A percentile compares a stretch with the other conserved stretches of the same genome.
Evolutionary conservation across 2,329 filamentous ascomycete genomes (phyloP).

Genomic region (Chrysoporthe deuterocubensis): DNA sequence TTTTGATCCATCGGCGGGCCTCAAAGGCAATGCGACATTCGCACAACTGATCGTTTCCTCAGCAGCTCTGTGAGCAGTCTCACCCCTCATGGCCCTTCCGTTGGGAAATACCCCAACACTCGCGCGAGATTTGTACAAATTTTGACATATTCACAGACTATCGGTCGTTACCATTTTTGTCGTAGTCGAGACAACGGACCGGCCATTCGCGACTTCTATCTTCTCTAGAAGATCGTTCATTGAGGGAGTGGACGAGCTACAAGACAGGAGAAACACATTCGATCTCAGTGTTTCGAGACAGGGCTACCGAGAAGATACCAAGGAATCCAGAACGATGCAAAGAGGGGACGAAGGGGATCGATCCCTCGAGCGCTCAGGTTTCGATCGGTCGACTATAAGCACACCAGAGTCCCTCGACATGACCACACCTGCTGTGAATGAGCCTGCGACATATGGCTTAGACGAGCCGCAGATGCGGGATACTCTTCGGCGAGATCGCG

Average conservation of each 20-base stretch:
- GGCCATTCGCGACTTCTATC: slow-evolving; percentile 23
- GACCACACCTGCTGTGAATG: not conserved
- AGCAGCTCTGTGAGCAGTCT: slow-evolving; percentile 16
- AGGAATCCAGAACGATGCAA: not conserved
- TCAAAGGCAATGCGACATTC: slow-evolving; percentile 23
- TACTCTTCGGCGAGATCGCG: not conserved
- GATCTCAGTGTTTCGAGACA: slow-evolving; percentile 19
- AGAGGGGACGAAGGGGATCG: not conserved
- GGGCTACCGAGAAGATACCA: not conserved
- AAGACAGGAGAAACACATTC: not conserved
- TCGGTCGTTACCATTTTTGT: slow-evolving; percentile 15
- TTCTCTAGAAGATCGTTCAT: slow-evolving; percentile 22
- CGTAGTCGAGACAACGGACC: slow-evolving; percentile 24
- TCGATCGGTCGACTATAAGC: slow-evolving; percentile 13
- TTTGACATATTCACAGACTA: slow-evolving; percentile 2
- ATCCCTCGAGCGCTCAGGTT: not conserved
- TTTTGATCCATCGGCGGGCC: not conserved
- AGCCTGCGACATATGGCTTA: not conserved
- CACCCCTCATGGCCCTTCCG: too few species aligned
- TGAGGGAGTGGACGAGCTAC: not conserved
- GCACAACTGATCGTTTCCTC: slow-evolving; percentile 14
- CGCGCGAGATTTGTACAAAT: not conserved
- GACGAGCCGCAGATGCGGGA: slow-evolving; percentile 2
- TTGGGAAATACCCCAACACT: too few species aligned
- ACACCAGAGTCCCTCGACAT: slow-evolving; percentile 13